These are phyloP conservation scores for Acacia confusa DNA, from an alignment of 306 rosid genomes.

Conservation along the genomic window DNA sequence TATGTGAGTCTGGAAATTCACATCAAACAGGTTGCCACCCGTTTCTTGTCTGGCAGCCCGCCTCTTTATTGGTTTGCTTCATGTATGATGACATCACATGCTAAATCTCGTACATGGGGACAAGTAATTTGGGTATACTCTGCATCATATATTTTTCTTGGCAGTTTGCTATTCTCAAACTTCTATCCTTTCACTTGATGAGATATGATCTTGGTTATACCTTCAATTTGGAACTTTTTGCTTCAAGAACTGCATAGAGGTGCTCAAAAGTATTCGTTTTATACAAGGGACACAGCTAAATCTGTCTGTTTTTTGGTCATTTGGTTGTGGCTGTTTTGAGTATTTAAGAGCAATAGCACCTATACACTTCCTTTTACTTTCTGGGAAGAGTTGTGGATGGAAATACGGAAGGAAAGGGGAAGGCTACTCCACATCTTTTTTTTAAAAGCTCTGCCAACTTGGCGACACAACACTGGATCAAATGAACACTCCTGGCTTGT, in stretches of 20 bases:
- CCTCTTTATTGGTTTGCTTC: conserved; percentile 91
- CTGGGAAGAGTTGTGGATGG: no score
- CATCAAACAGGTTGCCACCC: conserved; percentile 79
- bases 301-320: neutral
- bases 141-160: conserved; percentile 76
- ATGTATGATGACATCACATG: conserved; percentile 49
- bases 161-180: conserved; percentile 82
- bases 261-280: neutral
- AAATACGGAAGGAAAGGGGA: neutral
- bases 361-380: neutral
- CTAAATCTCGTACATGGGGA: conserved; percentile 53
- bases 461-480: neutral
- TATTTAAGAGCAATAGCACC: neutral
- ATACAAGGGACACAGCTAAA: neutral
- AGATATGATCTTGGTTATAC: neutral
- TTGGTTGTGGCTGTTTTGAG: neutral
- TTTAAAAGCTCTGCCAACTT: neutral
- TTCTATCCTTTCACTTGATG: conserved; percentile 90
- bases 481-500: neutral
- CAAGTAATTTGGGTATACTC: conserved; percentile 81
- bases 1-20: conserved; percentile 18
- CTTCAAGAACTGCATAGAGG: neutral
- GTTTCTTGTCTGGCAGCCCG: conserved; percentile 87
- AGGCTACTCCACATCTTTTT: neutral
- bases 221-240: neutral